Conservation (phyloP, 805 yeast genomes). For the Teunomyces gatunensis region DNA sequence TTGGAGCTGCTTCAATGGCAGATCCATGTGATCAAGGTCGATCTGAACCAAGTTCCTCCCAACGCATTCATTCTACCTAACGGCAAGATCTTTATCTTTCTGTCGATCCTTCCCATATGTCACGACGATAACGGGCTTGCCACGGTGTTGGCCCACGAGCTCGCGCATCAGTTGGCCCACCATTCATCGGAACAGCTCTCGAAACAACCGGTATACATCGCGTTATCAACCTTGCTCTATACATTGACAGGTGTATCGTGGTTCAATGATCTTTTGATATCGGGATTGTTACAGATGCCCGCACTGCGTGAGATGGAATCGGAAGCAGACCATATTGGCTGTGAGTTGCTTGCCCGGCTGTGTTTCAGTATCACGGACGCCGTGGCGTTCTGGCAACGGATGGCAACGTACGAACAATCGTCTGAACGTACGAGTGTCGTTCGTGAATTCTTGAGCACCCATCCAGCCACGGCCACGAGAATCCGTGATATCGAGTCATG, state of each 20-base stretch:
- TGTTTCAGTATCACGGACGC: constrained; percentile 82
- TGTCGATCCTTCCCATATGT: constrained; percentile 75
- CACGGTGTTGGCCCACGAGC: constrained; percentile 91
- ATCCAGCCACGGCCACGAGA: constrained; percentile 80
- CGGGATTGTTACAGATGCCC: constrained; percentile 67
- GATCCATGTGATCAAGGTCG: constrained; percentile 64
- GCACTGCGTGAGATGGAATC: constrained; percentile 91
- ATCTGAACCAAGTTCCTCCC: constrained; percentile 73
- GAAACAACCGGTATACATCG: constrained; percentile 66
- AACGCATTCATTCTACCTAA: constrained; percentile 96
- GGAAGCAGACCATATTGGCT: constrained; percentile 94
- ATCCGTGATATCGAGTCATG: constrained; percentile 65
- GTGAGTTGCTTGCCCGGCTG: constrained; percentile 86
- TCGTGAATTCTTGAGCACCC: constrained; percentile 77
- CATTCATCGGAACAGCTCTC: constrained; percentile 86
- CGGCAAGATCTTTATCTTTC: constrained; percentile 90
- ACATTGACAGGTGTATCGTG: constrained; percentile 57
- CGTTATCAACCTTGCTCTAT: constrained; percentile 52
- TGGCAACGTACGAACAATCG: constrained; percentile 45
- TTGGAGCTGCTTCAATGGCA: constrained; percentile 60
- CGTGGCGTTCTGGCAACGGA: constrained; percentile 75
- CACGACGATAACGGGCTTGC: constrained; percentile 87
- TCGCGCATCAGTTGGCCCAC: constrained; percentile 91
- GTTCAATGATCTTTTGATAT: constrained; percentile 51
- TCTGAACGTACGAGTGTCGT: constrained; percentile 4